Conservation (phyloP, 2,329 filamentous ascomycete species). For the Acrocalymma vagum region DNA sequence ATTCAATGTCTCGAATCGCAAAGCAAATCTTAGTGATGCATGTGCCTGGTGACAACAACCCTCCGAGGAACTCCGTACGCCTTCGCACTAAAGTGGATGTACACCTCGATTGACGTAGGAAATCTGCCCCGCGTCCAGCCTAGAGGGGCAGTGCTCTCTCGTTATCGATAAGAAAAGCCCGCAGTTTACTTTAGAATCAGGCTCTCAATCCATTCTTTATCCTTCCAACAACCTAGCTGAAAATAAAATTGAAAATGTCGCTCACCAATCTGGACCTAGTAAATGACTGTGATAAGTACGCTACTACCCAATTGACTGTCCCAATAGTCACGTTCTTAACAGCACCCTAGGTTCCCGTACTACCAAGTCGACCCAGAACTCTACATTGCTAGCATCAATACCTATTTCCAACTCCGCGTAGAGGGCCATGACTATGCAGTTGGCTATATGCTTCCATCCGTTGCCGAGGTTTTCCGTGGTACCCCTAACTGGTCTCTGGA, state of each 20-base stretch:
- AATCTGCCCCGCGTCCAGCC: too few species aligned
- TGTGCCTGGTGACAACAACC: too few species aligned
- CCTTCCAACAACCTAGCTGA: background rate
- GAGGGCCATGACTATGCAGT: slow-evolving; percentile 68
- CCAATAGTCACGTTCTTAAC: slow-evolving; percentile 1
- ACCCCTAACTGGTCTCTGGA: slow-evolving; percentile 70
- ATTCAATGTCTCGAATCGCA: too few species aligned
- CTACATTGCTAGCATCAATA: slow-evolving; percentile 62
- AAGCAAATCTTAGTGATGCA: too few species aligned
- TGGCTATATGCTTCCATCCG: slow-evolving; percentile 68
- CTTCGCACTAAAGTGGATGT: too few species aligned
- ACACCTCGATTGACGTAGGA: too few species aligned
- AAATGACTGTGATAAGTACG: slow-evolving; percentile 64
- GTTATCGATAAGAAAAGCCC: too few species aligned
- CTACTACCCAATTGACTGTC: slow-evolving; percentile 3
- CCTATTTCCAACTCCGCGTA: slow-evolving; percentile 72
- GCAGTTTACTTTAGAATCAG: too few species aligned
- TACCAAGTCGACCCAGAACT: slow-evolving; percentile 65
- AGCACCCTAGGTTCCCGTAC: slow-evolving; percentile 75
- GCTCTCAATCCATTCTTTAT: too few species aligned
- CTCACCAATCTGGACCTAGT: slow-evolving; percentile 64
- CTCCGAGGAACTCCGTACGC: too few species aligned
- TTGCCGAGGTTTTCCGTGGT: slow-evolving; percentile 65
- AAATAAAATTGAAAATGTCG: slow-evolving; percentile 27
- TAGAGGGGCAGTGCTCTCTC: too few species aligned